Conservation (phyloP, 2,329 filamentous ascomycete genomes). For the Ophiostoma ulmi region DNA sequence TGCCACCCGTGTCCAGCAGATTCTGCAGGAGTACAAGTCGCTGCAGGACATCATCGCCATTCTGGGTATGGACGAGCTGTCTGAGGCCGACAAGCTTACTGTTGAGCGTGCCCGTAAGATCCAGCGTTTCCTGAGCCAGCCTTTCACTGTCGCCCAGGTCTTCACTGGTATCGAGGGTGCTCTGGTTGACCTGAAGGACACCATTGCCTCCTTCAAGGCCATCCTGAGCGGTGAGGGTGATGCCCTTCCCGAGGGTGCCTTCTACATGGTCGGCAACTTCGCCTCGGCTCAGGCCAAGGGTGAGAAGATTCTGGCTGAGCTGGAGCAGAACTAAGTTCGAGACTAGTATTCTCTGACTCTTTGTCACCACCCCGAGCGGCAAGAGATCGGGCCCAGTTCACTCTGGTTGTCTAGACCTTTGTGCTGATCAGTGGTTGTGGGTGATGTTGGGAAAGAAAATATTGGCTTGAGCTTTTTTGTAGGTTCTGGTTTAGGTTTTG, state of each 20-base stretch:
- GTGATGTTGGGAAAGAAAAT: background rate
- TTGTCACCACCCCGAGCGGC: background rate
- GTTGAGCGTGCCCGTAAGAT: constrained; percentile 99
- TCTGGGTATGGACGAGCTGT: constrained; percentile 99
- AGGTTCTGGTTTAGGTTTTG: constrained; percentile 17
- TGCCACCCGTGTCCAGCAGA: constrained; percentile 94
- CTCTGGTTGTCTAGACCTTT: background rate
- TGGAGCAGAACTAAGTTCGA: constrained; percentile 55
- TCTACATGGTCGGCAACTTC: constrained; percentile 99
- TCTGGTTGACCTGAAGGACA: constrained; percentile 98
- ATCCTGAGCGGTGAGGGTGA: constrained; percentile 95
- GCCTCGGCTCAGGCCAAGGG: constrained; percentile 91
- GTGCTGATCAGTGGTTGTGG: background rate
- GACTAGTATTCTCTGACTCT: constrained; percentile 1
- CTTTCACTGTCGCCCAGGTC: constrained; percentile 81
- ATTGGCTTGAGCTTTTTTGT: constrained; percentile 12
- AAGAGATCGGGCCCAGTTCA: background rate
- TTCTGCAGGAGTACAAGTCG: constrained; percentile 99
- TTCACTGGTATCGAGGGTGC: constrained; percentile 93
- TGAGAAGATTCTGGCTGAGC: constrained; percentile 98
- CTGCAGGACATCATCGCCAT: constrained; percentile 99
- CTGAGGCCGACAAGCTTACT: constrained; percentile 97
- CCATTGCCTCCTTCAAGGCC: constrained; percentile 94
- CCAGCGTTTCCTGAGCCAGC: constrained; percentile 99
- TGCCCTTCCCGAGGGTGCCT: constrained; percentile 83